Base-by-base conservation (phyloP, 306 rosid genomes). In the Argentina anserina region DNA sequence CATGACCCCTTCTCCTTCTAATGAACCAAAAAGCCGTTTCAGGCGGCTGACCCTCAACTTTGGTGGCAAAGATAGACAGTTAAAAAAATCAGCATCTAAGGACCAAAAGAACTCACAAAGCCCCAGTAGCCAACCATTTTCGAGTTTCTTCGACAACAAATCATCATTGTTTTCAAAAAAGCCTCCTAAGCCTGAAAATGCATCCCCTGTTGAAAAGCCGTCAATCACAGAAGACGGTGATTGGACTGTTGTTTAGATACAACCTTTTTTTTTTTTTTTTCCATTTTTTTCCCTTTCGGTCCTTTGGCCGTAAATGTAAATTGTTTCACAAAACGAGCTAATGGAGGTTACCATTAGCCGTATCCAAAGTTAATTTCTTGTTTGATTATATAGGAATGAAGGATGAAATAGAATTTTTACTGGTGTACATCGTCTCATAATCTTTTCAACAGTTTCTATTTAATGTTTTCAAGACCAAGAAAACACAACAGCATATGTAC, bases 91-190 rank as follows among this genome's bases (percentile, higher is more conserved):
- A n/a, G 41, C 70, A 49, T 63, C 90, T 4, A 81, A 71, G 56
- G 89, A 86, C 45, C 85, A 52, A 67, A 65, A 65, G 36, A 85
- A 77, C 5, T 58, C 77, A 1, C 86, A 81, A 58, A 86, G 79
- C 52, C 69, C 83, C 17, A 26, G 61, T 18, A 78, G 94, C 43
- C 97, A 89, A 72, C 88, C 93, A 8, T 85, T 94, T 69, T 85
- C 96, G 0, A 87, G 82, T 71, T 95, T 91, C 90, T 88, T 95
- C 14, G 96, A 95, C 72, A 82, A 81, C 76, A 91, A 87, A 86
- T 86, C 99, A 77, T 89, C 95, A 12, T 72, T 89, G 70, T 90
- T 91, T 74, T 83, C 89, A n/a, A 88, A 81, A 90, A 94, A 83
- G 77, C 88, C 90, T 79, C 89, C 89, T 0, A 88, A 79, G 70